A percentile compares a stretch with the other conserved stretches of the same genome.
phyloP scores from a whole-genome alignment of 306 rosid species.

The Cercis canadensis region DNA sequence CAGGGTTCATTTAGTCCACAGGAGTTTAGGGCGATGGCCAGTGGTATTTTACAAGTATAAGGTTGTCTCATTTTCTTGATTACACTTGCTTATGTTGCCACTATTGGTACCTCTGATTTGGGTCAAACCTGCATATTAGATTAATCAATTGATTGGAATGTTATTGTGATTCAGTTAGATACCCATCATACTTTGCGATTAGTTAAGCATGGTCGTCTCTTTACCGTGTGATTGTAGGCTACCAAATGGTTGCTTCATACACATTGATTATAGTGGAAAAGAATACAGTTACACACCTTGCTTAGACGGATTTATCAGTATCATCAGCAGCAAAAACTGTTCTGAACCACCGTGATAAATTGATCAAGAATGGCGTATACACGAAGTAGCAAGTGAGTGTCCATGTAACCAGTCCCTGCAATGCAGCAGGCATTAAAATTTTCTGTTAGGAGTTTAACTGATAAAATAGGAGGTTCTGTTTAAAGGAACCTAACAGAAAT shows the following conservation, averaged over 20 bases:
- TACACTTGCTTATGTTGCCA: neutral
- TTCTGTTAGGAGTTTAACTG: neutral
- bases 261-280: too few species aligned
- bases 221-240: too few species aligned
- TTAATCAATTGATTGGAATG: too few species aligned
- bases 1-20: neutral
- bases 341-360: slow-evolving; percentile 53
- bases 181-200: too few species aligned
- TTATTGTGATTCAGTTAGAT: too few species aligned
- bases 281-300: too few species aligned
- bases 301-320: too few species aligned
- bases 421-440: neutral
- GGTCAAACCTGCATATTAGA: too few species aligned
- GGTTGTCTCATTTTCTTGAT: neutral
- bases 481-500: neutral
- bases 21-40: neutral
- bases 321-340: slow-evolving; percentile 12
- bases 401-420: slow-evolving; percentile 58
- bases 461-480: neutral
- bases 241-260: too few species aligned
- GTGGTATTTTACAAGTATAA: neutral
- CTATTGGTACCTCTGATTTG: too few species aligned
- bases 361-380: slow-evolving; percentile 49
- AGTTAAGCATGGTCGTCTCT: too few species aligned
- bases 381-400: slow-evolving; percentile 60